phyloP scores from a whole-genome alignment of 2,329 filamentous ascomycete species.

The Aspergillus brunneoviolaceus region DNA sequence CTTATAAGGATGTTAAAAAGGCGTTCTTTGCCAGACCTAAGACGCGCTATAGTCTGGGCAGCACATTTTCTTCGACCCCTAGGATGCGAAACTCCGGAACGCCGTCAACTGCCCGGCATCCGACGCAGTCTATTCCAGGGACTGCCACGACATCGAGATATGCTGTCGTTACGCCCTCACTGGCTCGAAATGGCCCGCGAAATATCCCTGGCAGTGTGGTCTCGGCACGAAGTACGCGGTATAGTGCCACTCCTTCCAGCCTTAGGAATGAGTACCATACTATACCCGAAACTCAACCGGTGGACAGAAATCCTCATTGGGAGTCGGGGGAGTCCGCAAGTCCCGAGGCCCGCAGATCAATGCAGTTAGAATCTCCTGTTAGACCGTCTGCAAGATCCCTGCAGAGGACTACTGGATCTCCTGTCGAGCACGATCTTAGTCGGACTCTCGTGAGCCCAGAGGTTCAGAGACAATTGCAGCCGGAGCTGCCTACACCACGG shows the following conservation, averaged over 20 bases:
- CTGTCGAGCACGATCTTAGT: neutral
- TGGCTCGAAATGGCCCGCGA: neutral
- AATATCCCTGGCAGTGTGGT: neutral
- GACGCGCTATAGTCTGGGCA: conserved; percentile 21
- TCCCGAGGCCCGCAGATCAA: neutral
- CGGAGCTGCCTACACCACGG: neutral
- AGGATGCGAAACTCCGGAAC: neutral
- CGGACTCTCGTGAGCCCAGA: neutral
- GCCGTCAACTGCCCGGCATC: neutral
- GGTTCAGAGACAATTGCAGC: neutral
- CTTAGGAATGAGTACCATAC: neutral
- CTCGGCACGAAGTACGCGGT: neutral
- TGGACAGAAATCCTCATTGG: neutral
- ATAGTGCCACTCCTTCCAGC: neutral
- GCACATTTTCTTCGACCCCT: conserved; percentile 10
- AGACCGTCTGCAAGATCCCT: neutral
- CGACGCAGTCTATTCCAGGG: neutral
- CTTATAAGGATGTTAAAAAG: conserved; percentile 34
- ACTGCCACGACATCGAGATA: neutral
- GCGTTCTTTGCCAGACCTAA: conserved; percentile 23
- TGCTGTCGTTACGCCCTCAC: neutral
- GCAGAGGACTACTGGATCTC: neutral
- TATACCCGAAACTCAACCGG: neutral
- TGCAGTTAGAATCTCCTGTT: neutral
- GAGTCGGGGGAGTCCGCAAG: neutral